Conservation (phyloP, 2,329 filamentous ascomycete species). For the Thelonectria blattea region DNA sequence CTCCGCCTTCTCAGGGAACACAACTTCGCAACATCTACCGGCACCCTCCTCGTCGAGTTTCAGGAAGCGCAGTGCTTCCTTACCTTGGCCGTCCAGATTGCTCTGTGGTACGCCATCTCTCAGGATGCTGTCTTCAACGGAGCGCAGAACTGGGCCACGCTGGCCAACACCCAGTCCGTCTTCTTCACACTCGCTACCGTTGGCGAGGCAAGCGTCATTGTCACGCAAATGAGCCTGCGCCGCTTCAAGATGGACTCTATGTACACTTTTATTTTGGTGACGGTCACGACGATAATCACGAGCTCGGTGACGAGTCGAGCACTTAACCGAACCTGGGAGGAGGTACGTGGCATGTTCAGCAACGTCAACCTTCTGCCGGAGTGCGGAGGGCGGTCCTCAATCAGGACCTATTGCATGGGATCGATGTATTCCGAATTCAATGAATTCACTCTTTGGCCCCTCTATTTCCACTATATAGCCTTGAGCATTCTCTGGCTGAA, state of each 20-base stretch:
- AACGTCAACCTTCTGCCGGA: background rate
- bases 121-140: background rate
- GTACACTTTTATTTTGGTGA: background rate
- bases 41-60: background rate
- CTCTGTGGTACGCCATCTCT: background rate
- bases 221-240: background rate
- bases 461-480: background rate
- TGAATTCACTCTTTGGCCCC: no score
- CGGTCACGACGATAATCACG: background rate
- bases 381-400: background rate
- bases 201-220: background rate
- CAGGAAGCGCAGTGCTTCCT: constrained; percentile 1
- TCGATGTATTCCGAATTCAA: background rate
- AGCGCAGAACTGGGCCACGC: background rate
- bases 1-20: background rate
- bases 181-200: background rate
- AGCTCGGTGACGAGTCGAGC: background rate
- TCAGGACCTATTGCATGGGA: background rate
- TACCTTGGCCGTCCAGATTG: background rate
- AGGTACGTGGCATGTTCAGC: background rate
- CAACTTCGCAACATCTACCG: background rate
- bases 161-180: background rate
- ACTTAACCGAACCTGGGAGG: background rate
- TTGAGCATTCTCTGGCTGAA: background rate
- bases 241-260: background rate